Base-by-base conservation (phyloP, 805 yeast genomes). In the Blastobotrys attinorum region DNA sequence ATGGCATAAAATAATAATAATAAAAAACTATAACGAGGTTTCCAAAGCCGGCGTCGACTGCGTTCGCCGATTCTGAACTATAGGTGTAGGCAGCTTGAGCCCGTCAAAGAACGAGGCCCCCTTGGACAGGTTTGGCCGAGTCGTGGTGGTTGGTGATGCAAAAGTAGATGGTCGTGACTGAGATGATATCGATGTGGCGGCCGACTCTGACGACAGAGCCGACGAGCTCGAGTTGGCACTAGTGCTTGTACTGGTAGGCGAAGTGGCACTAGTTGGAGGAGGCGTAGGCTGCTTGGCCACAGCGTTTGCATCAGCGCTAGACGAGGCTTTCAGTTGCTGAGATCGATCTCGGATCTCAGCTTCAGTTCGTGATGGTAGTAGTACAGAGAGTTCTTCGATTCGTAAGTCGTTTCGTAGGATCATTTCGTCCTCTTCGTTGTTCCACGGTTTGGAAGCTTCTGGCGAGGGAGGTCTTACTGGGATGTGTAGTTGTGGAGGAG, bases 331-430 rank as follows among this genome's bases (percentile, higher is more conserved):
- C 20, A 47, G 43, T 36, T 49, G 46, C 20, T 16, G 7, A n/a
- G 39, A 23, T 5, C 55, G 47, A 15, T 31, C 20, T 21, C 32
- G 18, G 35, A 87, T 87, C 52, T 85, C 92, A n/a, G 69, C 69
- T 57, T 83, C 88, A 0, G 92, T 71, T 50, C 86, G 74, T 45
- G 72, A 73, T 13, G 92, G 90, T 35, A 87, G 66, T 42, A 87
- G 62, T 27, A 86, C 79, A 13, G 82, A 72, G 31, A 87, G 65
- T 62, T 87, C 96, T 15, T 81, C 82, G 54, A 82, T 71, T 27
- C 82, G 73, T 33, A 87, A 63, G 44, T 81, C 81, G 50, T 78
- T 65, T 40, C 73, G 69, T 38, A 72, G 71, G 35, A 76, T 54
- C 29, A 77, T 58, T 48, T 79, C 83, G 61, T 86, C 95, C 61